These are phyloP conservation scores for Colletotrichum lupini DNA, from an alignment of 2,329 filamentous ascomycete genomes.

Conservation along the genomic window DNA sequence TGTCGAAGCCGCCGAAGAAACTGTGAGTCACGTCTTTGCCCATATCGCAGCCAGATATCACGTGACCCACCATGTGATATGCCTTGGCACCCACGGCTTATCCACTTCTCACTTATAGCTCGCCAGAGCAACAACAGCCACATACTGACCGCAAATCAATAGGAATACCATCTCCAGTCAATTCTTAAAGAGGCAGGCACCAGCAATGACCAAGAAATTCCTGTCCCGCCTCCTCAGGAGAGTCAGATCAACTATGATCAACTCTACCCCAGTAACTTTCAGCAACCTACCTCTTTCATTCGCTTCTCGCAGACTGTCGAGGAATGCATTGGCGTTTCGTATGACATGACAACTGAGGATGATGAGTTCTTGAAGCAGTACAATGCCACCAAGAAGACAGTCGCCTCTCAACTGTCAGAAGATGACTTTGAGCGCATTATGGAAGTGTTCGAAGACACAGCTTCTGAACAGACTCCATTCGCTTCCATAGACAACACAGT, in stretches of 20 bases:
- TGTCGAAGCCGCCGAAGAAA: conserved; percentile 97
- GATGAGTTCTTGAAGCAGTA: conserved; percentile 84
- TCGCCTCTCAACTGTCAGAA: conserved; percentile 76
- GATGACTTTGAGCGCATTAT: conserved; percentile 95
- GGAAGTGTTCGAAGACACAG: conserved; percentile 93
- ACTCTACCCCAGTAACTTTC: conserved; percentile 83
- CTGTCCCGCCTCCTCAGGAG: conserved; percentile 72
- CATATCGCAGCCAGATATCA: conserved; percentile 53
- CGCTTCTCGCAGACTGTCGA: conserved; percentile 98
- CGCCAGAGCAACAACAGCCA: neutral
- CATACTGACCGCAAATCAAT: conserved; percentile 45
- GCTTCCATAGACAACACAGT: conserved; percentile 90
- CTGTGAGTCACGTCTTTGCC: conserved; percentile 73
- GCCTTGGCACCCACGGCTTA: conserved; percentile 29
- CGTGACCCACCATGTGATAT: conserved; percentile 60
- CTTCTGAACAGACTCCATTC: conserved; percentile 85
- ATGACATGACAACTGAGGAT: conserved; percentile 96
- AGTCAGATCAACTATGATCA: conserved; percentile 85
- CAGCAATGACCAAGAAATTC: conserved; percentile 70
- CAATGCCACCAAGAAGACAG: conserved; percentile 78
- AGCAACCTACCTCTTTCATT: conserved; percentile 92
- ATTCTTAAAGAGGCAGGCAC: conserved; percentile 70
- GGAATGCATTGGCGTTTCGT: conserved; percentile 88
- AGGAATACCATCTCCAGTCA: conserved; percentile 97
- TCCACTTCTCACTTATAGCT: conserved; percentile 12